Evolutionary conservation across 2,329 filamentous ascomycete genomes (phyloP), one percentile per base, ranked within the genome.

Genomic region (Geosmithia flava): DNA sequence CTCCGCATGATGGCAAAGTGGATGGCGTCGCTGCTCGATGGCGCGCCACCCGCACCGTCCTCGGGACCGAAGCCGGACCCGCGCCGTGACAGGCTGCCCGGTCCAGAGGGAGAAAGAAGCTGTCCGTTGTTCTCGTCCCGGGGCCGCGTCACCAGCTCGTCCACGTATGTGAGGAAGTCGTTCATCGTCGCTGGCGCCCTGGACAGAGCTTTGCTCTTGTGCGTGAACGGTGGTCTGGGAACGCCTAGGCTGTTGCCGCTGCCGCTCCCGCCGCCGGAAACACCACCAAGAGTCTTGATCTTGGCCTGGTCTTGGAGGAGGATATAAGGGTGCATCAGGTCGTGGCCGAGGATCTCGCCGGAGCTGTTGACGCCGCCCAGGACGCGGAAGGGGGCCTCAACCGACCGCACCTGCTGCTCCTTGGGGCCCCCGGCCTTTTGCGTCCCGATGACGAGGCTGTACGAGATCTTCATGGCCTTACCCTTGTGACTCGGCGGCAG

Each of bases 321-420:
- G 29, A 97, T 86, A 59, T 97, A 95, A 0, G 93, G 93, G 40
- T 81, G 85, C 84, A 96, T 95, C 15, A 98, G 71, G 63, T 98
- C 91, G 63, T 98, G 91, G 1, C 89, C 88, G 15, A 96, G 75
- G 33, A 95, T 84, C 57, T 95, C 87, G 53, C 91, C 91, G 55
- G 88, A 78, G 51, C 80, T 80, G 66, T 95, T 94, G 39, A 98
- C 91, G 55, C 91, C 93, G 41, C 91, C 91, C 47, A 97, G 79
- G 3, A 98, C 86, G 42, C 93, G 81, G 59, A 98, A 96, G 0
- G 93, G 93, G 27, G 96, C 74, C 53, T 95, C 91, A 42, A 96
- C 84, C n/a, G 88, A 87, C 56, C 84, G 87, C 44, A 97, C 83
- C 56, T 88, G 87, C 53, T 91, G 83, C 56, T 89, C 86, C 55